Conservation (phyloP, 441 rosid species). For the Euphorbia neoarborescens region DNA sequence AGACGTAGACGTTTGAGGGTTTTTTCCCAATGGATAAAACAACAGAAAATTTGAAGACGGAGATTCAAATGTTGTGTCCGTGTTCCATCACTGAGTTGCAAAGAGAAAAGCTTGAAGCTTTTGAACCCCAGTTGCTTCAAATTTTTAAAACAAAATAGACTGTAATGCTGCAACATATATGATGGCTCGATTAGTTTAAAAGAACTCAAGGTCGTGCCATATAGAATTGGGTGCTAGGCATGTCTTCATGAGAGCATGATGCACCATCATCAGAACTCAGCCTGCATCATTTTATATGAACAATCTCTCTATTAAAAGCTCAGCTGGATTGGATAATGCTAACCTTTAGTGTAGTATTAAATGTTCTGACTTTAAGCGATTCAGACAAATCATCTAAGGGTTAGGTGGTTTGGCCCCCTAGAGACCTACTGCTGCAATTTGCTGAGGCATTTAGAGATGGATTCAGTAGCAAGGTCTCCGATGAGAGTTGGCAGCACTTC, state of each 20-base stretch:
- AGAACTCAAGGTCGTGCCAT: too few relatives aligned
- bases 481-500: not conserved
- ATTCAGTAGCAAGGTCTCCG: not conserved
- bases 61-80: not conserved
- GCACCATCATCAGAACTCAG: too few relatives aligned
- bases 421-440: not conserved
- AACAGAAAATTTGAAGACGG: not conserved
- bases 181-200: not conserved
- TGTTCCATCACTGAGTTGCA: not conserved
- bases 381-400: not conserved
- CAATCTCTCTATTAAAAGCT: not conserved
- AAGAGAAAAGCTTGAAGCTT: not conserved
- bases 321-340: not conserved
- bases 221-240: not conserved
- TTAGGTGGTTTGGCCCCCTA: not conserved
- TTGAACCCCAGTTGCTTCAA: not conserved
- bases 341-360: not conserved
- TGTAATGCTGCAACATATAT: not conserved
- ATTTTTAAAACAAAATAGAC: not conserved
- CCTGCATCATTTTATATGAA: not conserved
- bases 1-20: slow-evolving; percentile 13
- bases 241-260: not conserved
- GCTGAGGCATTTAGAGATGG: not conserved
- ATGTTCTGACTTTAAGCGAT: not conserved
- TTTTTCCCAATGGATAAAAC: not conserved